A percentile compares a stretch with the other conserved stretches of the same genome.
Evolutionary conservation across 805 yeast species (phyloP).

Genomic region (Phaffomyces antillensis): DNA sequence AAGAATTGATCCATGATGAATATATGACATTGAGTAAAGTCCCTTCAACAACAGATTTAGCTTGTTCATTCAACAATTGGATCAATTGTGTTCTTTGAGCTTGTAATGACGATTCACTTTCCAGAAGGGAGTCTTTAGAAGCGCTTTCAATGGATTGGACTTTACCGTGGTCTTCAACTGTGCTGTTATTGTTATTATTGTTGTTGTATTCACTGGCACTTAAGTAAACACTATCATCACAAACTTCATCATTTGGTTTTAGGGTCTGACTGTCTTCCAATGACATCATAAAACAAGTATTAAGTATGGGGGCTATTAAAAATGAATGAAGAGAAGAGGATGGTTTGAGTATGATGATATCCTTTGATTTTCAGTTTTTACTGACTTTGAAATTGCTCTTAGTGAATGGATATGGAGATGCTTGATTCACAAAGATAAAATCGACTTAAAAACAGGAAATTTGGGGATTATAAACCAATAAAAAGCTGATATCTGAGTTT

Average conservation of each 20-base stretch:
- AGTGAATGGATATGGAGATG: too few species aligned
- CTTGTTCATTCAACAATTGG: conserved; percentile 5
- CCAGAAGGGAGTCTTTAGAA: neutral
- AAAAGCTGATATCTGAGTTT: too few species aligned
- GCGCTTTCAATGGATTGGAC: neutral
- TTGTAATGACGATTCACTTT: neutral
- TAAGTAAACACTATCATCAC: conserved; percentile 2
- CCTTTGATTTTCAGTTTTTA: too few species aligned
- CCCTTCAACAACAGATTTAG: conserved; percentile 9
- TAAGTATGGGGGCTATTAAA: too few species aligned
- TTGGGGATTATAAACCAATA: too few species aligned
- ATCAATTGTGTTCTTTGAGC: conserved; percentile 13
- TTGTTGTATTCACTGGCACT: neutral
- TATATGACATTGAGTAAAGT: conserved; percentile 11
- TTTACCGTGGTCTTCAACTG: neutral
- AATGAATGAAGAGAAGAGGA: too few species aligned
- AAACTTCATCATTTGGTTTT: neutral
- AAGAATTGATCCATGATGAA: conserved; percentile 11
- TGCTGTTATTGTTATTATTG: neutral
- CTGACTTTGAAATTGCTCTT: too few species aligned
- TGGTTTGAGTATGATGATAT: too few species aligned
- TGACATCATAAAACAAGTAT: neutral
- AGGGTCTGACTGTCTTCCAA: neutral
- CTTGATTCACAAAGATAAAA: too few species aligned
- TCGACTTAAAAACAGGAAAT: too few species aligned